Base-by-base conservation (phyloP, 1,139 yeast species). In the Scheffersomyces cryptocercus region DNA sequence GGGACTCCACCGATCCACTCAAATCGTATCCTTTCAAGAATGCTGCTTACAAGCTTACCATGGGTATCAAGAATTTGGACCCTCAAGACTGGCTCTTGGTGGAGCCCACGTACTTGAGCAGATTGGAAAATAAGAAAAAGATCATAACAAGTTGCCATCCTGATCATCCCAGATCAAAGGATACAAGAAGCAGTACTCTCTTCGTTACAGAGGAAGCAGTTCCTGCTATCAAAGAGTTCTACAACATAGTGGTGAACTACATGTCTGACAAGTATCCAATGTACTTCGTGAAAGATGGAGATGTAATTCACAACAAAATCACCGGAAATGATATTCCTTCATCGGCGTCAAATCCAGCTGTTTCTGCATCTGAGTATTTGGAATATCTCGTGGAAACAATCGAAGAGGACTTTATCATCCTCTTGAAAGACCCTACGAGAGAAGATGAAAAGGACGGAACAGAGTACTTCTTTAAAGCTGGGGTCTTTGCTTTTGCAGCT, bases 401-500 rank as follows among this genome's bases (percentile, higher is more conserved):
- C 14, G 90, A 85, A 53, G 95, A 86, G 52, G 95, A 86, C 55
- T 76, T 84, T 50, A 66, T 85, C 42, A 64, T 86, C 7, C 55
- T 86, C 49, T 59, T 79, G 47, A 79, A 75, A 45, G 85, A 84
- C 54, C 72, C 73, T 1, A 37, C 53, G 1, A 54, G 63, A 31
- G 64, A 62, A 9, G 55, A 65, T 11, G 70, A 66, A 33, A 73
- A 70, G 11, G 75, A 74, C 35, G 75, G 75, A 0, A 69, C 72
- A 9, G 88, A 85, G 60, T 85, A 84, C 59, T 73, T 73, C 45
- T 72, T 84, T 55, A 76, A 85, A 48, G 86, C 80, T 0, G 88
- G 88, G 0, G 68, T 81, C 0, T 78, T 84, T 56, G 82, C 82
- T 3, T 85, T 84, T 65, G 90, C 95, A 0, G 84, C 87, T 3